Percentiles rank a stretch among this genome's conserved stretches.
Conservation (phyloP, 1,284 basidiomycete genomes). For the Ceraceosorus guamensis region DNA sequence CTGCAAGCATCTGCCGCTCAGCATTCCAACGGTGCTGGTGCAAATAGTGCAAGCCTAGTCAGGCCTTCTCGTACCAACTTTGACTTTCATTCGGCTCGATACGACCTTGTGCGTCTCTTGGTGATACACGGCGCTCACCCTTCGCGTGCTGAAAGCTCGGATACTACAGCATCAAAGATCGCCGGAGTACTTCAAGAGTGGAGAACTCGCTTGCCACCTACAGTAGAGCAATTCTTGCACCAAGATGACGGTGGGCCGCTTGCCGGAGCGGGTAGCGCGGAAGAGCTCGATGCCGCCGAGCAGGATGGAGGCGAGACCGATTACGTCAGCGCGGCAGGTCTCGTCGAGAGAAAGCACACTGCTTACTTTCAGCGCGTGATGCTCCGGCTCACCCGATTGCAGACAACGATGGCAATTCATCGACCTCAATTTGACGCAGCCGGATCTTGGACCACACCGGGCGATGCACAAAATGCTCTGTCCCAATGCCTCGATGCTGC, state of each 20-base stretch:
- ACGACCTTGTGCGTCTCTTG: conserved; percentile 27
- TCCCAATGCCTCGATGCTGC: conserved; percentile 7
- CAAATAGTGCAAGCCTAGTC: conserved; percentile 7
- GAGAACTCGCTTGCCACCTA: conserved; percentile 24
- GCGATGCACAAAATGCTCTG: conserved; percentile 10
- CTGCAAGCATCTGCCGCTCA: conserved; percentile 15
- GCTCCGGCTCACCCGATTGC: conserved; percentile 19
- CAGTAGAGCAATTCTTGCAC: conserved; percentile 22
- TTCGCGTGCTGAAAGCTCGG: conserved; percentile 21
- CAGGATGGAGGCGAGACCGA: conserved; percentile 1
- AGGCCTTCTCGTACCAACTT: conserved; percentile 21
- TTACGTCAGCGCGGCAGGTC: conserved; percentile 9
- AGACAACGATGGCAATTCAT: conserved; percentile 28
- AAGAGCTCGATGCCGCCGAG: conserved; percentile 7
- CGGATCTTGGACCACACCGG: conserved; percentile 24
- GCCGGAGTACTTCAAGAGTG: conserved; percentile 11
- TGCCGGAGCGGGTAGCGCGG: conserved; percentile 12
- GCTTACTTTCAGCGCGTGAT: conserved; percentile 24
- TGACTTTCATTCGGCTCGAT: conserved; percentile 30
- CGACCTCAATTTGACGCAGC: conserved; percentile 33
- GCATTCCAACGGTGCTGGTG: neutral
- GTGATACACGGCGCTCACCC: conserved; percentile 20
- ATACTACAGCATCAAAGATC: neutral
- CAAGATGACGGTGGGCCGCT: conserved; percentile 18
- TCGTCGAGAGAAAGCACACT: conserved; percentile 16